Evolutionary conservation across 2,329 filamentous ascomycete species (phyloP).

Genomic region (Anthostomella pinea): DNA sequence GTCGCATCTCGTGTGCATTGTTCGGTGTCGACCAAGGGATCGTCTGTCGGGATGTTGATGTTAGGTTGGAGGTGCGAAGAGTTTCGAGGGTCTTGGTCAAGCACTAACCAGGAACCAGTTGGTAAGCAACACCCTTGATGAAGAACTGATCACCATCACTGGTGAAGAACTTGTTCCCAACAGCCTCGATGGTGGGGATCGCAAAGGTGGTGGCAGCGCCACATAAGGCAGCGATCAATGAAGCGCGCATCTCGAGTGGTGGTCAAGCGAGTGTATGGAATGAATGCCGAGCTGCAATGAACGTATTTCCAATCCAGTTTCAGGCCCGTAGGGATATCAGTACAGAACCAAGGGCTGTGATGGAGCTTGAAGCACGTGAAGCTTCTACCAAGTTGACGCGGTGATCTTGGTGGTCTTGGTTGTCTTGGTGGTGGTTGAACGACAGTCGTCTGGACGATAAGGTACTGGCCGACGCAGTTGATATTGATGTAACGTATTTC

Average conservation of each 20-base stretch:
- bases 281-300: slow-evolving; percentile 1
- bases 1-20: slow-evolving; percentile 75
- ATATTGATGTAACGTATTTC: too few species aligned
- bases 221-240: slow-evolving; percentile 33
- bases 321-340: not conserved
- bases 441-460: too few species aligned
- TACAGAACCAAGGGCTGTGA: too few species aligned
- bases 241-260: slow-evolving; percentile 38
- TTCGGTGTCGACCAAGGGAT: slow-evolving; percentile 71
- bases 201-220: slow-evolving; percentile 36
- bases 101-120: slow-evolving; percentile 45
- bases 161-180: slow-evolving; percentile 83
- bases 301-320: not conserved
- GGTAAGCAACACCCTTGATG: slow-evolving; percentile 79
- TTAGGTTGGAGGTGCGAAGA: slow-evolving; percentile 5
- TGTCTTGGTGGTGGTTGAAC: too few species aligned
- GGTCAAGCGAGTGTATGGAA: slow-evolving; percentile 7
- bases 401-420: too few species aligned
- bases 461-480: too few species aligned
- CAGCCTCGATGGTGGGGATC: slow-evolving; percentile 49
- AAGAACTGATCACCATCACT: slow-evolving; percentile 79
- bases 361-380: too few species aligned
- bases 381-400: slow-evolving; percentile 1
- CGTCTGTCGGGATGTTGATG: slow-evolving; percentile 39
- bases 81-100: not conserved